Conservation (phyloP, 805 yeast genomes). For the Blastobotrys parvus region DNA sequence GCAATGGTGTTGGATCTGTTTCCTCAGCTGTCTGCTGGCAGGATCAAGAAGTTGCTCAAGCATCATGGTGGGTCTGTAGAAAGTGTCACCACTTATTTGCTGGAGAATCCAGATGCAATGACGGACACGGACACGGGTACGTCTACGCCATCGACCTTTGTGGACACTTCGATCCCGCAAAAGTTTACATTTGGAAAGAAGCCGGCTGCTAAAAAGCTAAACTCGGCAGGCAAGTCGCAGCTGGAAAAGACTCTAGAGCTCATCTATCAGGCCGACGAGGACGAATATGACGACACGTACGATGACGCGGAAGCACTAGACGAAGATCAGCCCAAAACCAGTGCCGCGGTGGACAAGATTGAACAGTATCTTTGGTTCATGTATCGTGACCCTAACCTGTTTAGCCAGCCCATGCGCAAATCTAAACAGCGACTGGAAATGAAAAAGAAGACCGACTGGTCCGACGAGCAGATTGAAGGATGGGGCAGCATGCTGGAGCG, state of each 20-base stretch:
- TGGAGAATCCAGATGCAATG: conserved; percentile 51
- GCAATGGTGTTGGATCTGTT: conserved; percentile 47
- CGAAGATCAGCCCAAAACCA: conserved; percentile 21
- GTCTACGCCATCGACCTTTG: neutral
- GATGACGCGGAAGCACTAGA: conserved; percentile 29
- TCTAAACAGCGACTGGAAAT: conserved; percentile 43
- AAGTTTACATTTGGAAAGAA: conserved; percentile 9
- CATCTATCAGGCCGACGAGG: conserved; percentile 69
- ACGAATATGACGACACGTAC: conserved; percentile 64
- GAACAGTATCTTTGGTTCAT: conserved; percentile 52
- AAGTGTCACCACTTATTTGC: conserved; percentile 43
- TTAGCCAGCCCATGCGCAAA: conserved; percentile 44
- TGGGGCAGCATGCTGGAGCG: conserved; percentile 75
- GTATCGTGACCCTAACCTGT: conserved; percentile 41
- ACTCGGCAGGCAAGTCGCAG: conserved; percentile 13
- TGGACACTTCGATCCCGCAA: conserved; percentile 18
- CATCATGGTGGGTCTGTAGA: conserved; percentile 48
- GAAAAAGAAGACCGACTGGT: conserved; percentile 52
- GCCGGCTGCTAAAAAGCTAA: conserved; percentile 28
- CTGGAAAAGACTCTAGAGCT: conserved; percentile 30
- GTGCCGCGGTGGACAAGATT: conserved; percentile 32
- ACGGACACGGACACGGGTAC: no score
- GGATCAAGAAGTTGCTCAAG: conserved; percentile 42
- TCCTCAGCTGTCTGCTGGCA: conserved; percentile 47
- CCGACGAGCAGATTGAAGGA: conserved; percentile 88